These are phyloP conservation scores for Globisporangium orthogonon DNA, from an alignment of 352 stramenopile species.

Conservation along the genomic window DNA sequence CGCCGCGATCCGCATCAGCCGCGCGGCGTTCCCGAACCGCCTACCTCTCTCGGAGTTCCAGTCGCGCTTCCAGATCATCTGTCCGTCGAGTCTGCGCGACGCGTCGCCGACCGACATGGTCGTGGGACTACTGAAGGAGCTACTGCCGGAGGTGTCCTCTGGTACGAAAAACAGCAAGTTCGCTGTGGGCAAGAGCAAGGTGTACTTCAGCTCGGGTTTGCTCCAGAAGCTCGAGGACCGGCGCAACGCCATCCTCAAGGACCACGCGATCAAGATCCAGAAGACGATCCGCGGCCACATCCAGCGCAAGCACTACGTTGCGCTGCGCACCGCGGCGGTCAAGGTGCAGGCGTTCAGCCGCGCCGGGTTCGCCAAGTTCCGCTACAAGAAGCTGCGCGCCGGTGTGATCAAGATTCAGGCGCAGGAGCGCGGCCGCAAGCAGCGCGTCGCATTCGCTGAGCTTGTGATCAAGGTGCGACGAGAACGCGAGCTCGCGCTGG, in stretches of 20 bases:
- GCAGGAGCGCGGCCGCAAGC: conserved; percentile 43
- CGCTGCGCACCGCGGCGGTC: conserved; percentile 34
- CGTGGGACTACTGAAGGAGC: conserved; percentile 61
- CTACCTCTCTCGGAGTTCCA: conserved; percentile 85
- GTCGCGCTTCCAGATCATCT: conserved; percentile 82
- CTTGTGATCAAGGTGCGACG: conserved; percentile 39
- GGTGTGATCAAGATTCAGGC: conserved; percentile 53
- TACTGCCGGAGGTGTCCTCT: conserved; percentile 52
- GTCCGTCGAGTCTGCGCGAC: conserved; percentile 52
- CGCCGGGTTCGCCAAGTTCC: conserved; percentile 25
- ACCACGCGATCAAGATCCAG: conserved; percentile 70
- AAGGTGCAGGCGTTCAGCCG: conserved; percentile 47
- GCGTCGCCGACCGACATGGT: conserved; percentile 59
- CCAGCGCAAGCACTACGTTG: conserved; percentile 47
- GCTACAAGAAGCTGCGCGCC: conserved; percentile 37
- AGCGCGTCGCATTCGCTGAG: conserved; percentile 46
- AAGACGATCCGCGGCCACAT: conserved; percentile 64
- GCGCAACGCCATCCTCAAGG: conserved; percentile 65
- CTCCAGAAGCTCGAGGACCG: conserved; percentile 89
- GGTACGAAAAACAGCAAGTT: conserved; percentile 78
- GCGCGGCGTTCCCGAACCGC: conserved; percentile 87
- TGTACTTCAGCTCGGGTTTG: conserved; percentile 86
- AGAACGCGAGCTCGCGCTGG: conserved; percentile 29
- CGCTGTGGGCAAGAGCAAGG: conserved; percentile 70
- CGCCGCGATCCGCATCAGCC: conserved; percentile 85